Base-by-base conservation (phyloP, 768 basidiomycete genomes). In the Daedaleopsis sinensis region DNA sequence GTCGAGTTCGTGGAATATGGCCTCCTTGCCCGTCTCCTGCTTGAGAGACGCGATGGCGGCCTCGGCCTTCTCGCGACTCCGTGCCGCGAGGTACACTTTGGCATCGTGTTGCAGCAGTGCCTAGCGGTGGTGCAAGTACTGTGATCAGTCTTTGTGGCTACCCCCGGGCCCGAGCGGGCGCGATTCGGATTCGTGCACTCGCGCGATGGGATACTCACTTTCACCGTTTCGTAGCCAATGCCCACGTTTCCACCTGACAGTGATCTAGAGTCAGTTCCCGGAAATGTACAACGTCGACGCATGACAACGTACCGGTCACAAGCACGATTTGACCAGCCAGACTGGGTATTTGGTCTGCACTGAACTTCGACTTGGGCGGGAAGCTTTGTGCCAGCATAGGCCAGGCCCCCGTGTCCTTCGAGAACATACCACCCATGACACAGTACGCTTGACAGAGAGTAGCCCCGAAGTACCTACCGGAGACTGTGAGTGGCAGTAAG, bases 41-140 rank as follows among this genome's bases (percentile, higher is more conserved):
- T 84, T 78, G 59, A 91, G 73, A 0, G 84, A 80, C 35, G 74
- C 63, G 58, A 90, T 87, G 0, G 86, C 86, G 2, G 66, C 68
- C 5, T 79, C 74, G 0, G 79, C 76, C 63, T 82, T 88, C 37
- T 73, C 71, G 57, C 73, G 65, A 58, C 68, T 80, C 15, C 89
- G 80, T 3, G 77, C 73, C 0, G 82, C 85, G 47, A 90, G 55
- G 66, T 91, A 90, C 0, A 91, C 88, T 53, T 82, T 88, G 9
- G 88, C 89, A 66, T 87, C 83, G 64, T 83, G 84, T 18, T 67
- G 52, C 15, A 90, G 74, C 3, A 89, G 79, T 1, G 74, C 79
- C 83, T 86, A 59, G 5, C 3, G 13, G 3, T 7, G 13, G 3
- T 15, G 21, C 13, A n/a, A n/a, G n/a, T n/a, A 27, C n/a, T 5